These are phyloP conservation scores for Oenanthe sinensis DNA, from an alignment of 129 eudicot genomes.

Conservation along the genomic window DNA sequence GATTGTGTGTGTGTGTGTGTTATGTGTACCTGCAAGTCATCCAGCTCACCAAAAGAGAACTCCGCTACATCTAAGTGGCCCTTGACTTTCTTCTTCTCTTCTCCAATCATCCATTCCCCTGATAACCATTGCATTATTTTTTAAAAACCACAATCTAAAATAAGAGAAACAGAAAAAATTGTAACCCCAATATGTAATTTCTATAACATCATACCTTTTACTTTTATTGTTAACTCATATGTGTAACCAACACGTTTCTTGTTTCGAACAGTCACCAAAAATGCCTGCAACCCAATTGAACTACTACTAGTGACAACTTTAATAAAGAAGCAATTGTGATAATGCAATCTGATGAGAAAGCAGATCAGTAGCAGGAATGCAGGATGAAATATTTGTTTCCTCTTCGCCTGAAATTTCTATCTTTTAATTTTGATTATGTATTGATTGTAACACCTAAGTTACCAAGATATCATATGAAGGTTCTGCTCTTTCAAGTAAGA, in stretches of 20 bases:
- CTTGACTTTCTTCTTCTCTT: constrained; percentile 61
- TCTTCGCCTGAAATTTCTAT: not conserved
- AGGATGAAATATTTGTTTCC: not conserved
- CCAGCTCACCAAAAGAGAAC: constrained; percentile 92
- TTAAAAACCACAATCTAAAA: not conserved
- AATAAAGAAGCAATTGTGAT: not conserved
- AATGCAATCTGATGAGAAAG: constrained; percentile 11
- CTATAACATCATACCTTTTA: constrained; percentile 50
- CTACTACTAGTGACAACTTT: constrained; percentile 7
- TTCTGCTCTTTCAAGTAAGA: not conserved
- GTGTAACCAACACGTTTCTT: constrained; percentile 96
- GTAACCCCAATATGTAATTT: not conserved
- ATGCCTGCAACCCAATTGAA: constrained; percentile 49
- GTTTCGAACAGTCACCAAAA: constrained; percentile 81
- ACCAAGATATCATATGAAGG: not conserved
- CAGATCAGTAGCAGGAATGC: not conserved
- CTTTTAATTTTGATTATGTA: not conserved
- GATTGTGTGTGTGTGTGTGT: not conserved
- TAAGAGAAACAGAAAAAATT: not conserved
- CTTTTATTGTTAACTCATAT: constrained; percentile 67
- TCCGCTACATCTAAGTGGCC: constrained; percentile 69
- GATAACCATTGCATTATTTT: constrained; percentile 9
- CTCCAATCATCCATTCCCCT: constrained; percentile 91
- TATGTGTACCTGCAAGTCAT: constrained; percentile 73
- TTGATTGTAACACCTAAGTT: not conserved